Evolutionary conservation across 495 filamentous ascomycete species (phyloP), one percentile per base, ranked within the genome.

Genomic region (Bombardia bombarda): DNA sequence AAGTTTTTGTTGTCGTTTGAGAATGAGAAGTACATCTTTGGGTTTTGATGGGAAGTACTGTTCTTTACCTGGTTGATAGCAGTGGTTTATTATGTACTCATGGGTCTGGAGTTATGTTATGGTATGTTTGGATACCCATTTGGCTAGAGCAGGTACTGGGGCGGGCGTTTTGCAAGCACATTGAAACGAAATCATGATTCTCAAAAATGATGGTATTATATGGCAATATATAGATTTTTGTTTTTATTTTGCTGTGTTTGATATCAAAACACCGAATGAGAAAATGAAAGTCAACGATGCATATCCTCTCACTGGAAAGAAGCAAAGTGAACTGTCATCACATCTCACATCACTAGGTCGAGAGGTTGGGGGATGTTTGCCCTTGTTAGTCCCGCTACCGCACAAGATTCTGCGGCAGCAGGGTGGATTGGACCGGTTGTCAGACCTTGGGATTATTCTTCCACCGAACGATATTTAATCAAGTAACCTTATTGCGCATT

Each of bases 361-460:
- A 7, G 7, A 7, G 26, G 26, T 30, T 30, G 7, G 26, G 16
- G 16, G 33, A 61, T 78, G 69, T 78, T 52, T 75, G 74, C 75
- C 73, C 66, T 62, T 55, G 63, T 74, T 76, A 78, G 74, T 78
- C 74, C 74, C 63, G 67, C 66, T 68, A 62, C 61, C 67, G 65
- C 66, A 76, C 67, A 56, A 19, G 35, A 23, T 10, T 64, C 56
- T 56, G 61, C 66, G 63, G 61, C 67, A 71, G 63, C 72, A 69
- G 74, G 74, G 74, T 78, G 74, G 74, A 78, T 68, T 52, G 66
- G 73, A 74, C 74, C 53, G 72, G 74, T 65, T 78, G 74, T 78
- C 74, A 75, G 71, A 65, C 74, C 72, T 52, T 70, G 61, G 59
- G 61, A 45, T 77, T 62, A 46, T 61, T 78, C 67, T 77, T 63